A percentile compares a stretch with the other conserved stretches of the same genome.
phyloP scores from a whole-genome alignment of 495 filamentous ascomycete species.

The Penicillium ochrochloron region DNA sequence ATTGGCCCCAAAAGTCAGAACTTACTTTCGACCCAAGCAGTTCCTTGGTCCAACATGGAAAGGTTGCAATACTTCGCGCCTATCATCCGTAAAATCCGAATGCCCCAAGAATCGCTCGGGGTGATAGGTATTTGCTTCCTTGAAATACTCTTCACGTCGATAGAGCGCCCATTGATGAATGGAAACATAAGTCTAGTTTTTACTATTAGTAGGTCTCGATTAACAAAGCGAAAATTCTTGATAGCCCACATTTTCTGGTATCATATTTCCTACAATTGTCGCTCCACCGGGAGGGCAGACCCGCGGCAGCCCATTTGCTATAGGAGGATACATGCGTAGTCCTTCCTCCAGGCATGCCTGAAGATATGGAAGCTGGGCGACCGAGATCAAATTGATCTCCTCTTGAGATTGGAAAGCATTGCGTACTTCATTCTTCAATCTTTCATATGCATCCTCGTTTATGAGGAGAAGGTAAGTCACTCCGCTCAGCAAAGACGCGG shows the following conservation, averaged over 20 bases:
- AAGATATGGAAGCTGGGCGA: constrained; percentile 56
- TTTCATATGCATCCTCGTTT: constrained; percentile 46
- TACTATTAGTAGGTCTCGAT: neutral
- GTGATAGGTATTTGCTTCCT: constrained; percentile 47
- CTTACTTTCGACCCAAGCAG: constrained; percentile 64
- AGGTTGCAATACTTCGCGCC: constrained; percentile 52
- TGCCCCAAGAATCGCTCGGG: constrained; percentile 56
- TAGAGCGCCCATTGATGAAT: constrained; percentile 56
- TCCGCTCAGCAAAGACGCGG: constrained; percentile 59
- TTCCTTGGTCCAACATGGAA: constrained; percentile 63
- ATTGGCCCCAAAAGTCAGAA: constrained; percentile 1
- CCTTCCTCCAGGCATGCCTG: constrained; percentile 60
- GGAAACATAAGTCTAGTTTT: constrained; percentile 50
- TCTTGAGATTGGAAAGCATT: constrained; percentile 49
- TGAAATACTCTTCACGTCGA: constrained; percentile 50
- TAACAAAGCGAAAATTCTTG: neutral
- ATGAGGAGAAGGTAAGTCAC: constrained; percentile 56
- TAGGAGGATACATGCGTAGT: constrained; percentile 63
- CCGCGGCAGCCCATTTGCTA: constrained; percentile 51
- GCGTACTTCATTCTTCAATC: constrained; percentile 47
- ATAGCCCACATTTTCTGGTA: constrained; percentile 39
- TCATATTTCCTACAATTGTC: constrained; percentile 49
- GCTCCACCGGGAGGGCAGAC: constrained; percentile 50
- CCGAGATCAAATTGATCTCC: constrained; percentile 57
- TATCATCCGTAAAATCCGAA: constrained; percentile 44